Evolutionary conservation across 345 rosid genomes (phyloP), one percentile per base, ranked within the genome.

Genomic region (Raphanus sativus): DNA sequence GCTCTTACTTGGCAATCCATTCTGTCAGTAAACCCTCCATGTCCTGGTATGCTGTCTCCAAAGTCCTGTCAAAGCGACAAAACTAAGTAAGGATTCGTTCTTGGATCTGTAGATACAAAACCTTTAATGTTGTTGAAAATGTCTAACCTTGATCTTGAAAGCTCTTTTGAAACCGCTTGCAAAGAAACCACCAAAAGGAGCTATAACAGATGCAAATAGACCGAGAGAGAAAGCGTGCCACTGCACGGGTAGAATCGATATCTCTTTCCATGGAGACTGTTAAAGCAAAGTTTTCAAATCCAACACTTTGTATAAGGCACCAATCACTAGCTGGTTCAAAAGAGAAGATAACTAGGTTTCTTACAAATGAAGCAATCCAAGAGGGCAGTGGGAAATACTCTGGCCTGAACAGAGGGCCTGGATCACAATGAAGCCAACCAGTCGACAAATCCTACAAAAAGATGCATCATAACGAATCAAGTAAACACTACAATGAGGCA

Each of bases 101-200:
- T 40, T 32, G 25, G 73, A 12, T 60, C 13, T 1, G 17, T 52
- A 15, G 42, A 8, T 5, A 42, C 68, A 59, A 8, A 15, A 10
- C 54, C 28, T 16, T 13, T 56, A 8, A 0, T 10, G 13, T 45
- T 3, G 60, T 26, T 33, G 34, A 64, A 8, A 28, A 9, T 38
- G 42, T 61, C 24, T 60, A 73, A 89, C 99, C 97, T 95, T 95
- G 81, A 92, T 77, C 79, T 92, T 95, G 68, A 92, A 94, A 80
- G 99, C 99, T 85, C 99, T 88, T 70, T 95, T 95, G 73, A 95
- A 95, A 64, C 98, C 97, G 65, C 98, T 95, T 5, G 99, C 99
- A 4, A 95, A 95, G 83, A 95, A 92, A 48, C 99, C 99, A 75
- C 98, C 98, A 77, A 94, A 94, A 52, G 98, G 98, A 50, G 98